Conservation (phyloP, 108 stramenopile genomes). For the Fragilariopsis cylindrus region DNA sequence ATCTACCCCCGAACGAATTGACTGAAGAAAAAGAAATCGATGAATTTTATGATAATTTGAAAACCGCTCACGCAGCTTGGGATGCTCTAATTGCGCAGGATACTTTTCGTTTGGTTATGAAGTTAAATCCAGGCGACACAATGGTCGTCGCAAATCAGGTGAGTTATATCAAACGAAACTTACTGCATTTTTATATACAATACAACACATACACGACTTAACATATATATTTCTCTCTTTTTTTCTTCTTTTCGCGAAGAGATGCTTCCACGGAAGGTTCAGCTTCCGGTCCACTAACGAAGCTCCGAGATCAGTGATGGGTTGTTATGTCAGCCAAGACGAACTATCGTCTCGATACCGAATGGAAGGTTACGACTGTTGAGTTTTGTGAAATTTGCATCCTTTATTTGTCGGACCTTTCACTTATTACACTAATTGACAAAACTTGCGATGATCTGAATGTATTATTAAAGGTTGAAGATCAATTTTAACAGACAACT, state of each 20-base stretch:
- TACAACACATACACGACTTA: neutral
- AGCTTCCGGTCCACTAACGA: constrained; percentile 43
- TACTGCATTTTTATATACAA: neutral
- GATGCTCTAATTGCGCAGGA: constrained; percentile 64
- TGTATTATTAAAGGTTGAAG: too few species aligned
- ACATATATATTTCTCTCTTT: neutral
- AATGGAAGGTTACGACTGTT: constrained; percentile 44
- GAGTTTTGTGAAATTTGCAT: neutral
- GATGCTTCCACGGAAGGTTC: constrained; percentile 75
- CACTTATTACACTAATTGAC: too few species aligned
- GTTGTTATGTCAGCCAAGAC: constrained; percentile 78
- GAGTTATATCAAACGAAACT: constrained; percentile 6
- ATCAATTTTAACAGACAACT: too few species aligned
- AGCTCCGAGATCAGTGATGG: constrained; percentile 68
- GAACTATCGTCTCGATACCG: constrained; percentile 59
- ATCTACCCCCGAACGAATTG: constrained; percentile 55
- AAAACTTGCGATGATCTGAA: too few species aligned
- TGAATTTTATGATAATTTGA: constrained; percentile 51
- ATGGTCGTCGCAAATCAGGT: constrained; percentile 83
- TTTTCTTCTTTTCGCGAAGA: constrained; percentile 16
- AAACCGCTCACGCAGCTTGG: constrained; percentile 66
- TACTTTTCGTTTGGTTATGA: constrained; percentile 68
- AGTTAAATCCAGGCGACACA: constrained; percentile 72
- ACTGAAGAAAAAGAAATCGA: constrained; percentile 40
- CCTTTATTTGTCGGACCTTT: too few species aligned